phyloP scores from a whole-genome alignment of 352 stramenopile genomes.

The Detonula confervacea region DNA sequence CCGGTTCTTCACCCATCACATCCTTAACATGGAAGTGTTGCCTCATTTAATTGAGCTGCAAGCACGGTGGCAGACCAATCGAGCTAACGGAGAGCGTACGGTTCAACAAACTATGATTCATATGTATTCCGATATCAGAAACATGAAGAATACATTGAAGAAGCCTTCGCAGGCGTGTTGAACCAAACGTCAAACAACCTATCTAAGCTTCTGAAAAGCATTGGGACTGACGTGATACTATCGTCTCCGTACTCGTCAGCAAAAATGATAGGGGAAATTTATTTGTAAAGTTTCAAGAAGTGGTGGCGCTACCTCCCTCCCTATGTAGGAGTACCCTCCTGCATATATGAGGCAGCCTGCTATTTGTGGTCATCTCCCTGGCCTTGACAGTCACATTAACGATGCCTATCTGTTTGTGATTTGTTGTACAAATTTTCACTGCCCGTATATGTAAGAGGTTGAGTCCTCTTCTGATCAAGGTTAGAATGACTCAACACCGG shows the following conservation, averaged over 20 bases:
- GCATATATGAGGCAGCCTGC: slow-evolving; percentile 1
- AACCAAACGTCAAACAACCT: not conserved
- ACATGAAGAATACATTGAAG: not conserved
- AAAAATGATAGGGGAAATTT: too few relatives aligned
- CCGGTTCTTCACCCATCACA: not conserved
- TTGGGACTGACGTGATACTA: not conserved
- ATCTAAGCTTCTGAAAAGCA: not conserved
- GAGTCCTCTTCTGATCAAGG: not conserved
- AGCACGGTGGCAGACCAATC: not conserved
- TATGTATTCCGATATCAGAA: not conserved
- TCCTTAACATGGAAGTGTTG: not conserved
- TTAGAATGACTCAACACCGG: not conserved
- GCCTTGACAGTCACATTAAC: not conserved
- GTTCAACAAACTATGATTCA: not conserved
- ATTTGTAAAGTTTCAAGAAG: too few relatives aligned
- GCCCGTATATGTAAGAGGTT: not conserved
- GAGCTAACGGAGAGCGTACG: not conserved
- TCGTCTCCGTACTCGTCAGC: not conserved
- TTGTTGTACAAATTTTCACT: slow-evolving; percentile 1
- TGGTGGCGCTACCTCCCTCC: slow-evolving; percentile 1
- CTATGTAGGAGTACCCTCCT: slow-evolving; percentile 6
- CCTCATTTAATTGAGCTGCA: not conserved
- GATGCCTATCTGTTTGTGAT: not conserved
- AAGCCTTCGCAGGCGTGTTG: not conserved
- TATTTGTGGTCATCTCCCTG: slow-evolving; percentile 1